phyloP scores from a whole-genome alignment of 441 rosid species.

The Mallotus repandus region DNA sequence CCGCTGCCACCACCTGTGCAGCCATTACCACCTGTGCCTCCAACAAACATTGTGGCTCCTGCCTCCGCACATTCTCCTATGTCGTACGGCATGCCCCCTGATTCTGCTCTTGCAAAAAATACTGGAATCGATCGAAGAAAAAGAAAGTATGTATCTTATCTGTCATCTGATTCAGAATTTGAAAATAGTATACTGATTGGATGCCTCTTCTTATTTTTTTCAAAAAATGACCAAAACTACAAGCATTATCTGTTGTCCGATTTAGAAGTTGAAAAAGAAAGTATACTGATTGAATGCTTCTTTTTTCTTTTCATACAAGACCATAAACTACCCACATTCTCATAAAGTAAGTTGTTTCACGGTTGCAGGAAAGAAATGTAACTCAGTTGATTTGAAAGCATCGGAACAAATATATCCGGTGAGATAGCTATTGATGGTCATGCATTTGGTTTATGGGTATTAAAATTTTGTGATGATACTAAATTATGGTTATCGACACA shows the following conservation, averaged over 20 bases:
- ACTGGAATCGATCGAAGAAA: slow-evolving; percentile 74
- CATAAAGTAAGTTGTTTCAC: slow-evolving; percentile 15
- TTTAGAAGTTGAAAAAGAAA: no score
- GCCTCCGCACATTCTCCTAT: slow-evolving; percentile 70
- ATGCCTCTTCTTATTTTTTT: no score
- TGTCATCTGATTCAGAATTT: slow-evolving; percentile 1
- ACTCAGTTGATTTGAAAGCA: slow-evolving; percentile 15
- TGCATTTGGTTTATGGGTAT: neutral
- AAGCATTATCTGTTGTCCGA: no score
- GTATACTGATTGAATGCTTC: no score
- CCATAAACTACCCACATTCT: slow-evolving; percentile 12
- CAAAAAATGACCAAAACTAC: no score
- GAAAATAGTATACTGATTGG: no score
- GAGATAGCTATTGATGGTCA: slow-evolving; percentile 23
- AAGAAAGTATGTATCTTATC: slow-evolving; percentile 59
- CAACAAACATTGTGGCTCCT: slow-evolving; percentile 48
- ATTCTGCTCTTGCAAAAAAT: slow-evolving; percentile 51
- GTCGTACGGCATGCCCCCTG: slow-evolving; percentile 66
- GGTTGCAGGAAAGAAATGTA: slow-evolving; percentile 48
- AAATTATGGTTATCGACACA: neutral
- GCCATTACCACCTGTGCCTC: slow-evolving; percentile 44
- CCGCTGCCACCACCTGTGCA: slow-evolving; percentile 43
- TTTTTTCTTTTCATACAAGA: neutral
- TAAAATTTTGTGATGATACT: neutral
- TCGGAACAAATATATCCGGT: slow-evolving; percentile 1